These are phyloP conservation scores for Luvunga scandens DNA, from an alignment of 345 rosid genomes.

Conservation along the genomic window DNA sequence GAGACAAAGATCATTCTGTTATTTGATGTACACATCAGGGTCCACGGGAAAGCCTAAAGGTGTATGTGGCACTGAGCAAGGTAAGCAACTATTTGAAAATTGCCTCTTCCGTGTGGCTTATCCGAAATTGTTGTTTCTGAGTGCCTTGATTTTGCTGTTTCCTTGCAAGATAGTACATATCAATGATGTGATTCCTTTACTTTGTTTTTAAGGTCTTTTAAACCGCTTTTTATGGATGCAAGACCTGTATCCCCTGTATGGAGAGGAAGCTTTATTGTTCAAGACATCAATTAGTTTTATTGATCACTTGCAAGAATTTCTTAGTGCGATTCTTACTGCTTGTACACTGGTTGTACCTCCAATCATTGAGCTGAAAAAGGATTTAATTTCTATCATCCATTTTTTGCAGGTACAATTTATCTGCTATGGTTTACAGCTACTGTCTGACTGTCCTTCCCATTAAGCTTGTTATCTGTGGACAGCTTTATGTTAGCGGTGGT, in stretches of 20 bases:
- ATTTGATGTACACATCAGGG: conserved; percentile 90
- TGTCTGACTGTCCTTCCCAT: neutral
- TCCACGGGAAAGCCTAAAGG: conserved; percentile 94
- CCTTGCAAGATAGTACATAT: conserved; percentile 5
- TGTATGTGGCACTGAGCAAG: conserved; percentile 87
- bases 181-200: conserved; percentile 16
- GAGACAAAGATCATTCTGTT: conserved; percentile 58
- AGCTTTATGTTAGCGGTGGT: neutral
- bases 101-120: neutral
- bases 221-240: conserved; percentile 96
- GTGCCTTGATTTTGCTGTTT: conserved; percentile 4
- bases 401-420: conserved; percentile 62
- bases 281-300: conserved; percentile 88
- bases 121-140: neutral
- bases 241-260: conserved; percentile 59
- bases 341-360: conserved; percentile 75
- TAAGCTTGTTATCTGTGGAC: neutral
- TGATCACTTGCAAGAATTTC: conserved; percentile 94
- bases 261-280: conserved; percentile 61
- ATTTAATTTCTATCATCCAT: conserved; percentile 47
- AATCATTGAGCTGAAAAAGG: conserved; percentile 40
- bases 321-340: conserved; percentile 63
- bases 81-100: conserved; percentile 27
- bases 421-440: neutral
- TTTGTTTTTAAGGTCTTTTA: conserved; percentile 59